phyloP scores from a whole-genome alignment of 2,329 filamentous ascomycete genomes.

The Onygenales sp. region DNA sequence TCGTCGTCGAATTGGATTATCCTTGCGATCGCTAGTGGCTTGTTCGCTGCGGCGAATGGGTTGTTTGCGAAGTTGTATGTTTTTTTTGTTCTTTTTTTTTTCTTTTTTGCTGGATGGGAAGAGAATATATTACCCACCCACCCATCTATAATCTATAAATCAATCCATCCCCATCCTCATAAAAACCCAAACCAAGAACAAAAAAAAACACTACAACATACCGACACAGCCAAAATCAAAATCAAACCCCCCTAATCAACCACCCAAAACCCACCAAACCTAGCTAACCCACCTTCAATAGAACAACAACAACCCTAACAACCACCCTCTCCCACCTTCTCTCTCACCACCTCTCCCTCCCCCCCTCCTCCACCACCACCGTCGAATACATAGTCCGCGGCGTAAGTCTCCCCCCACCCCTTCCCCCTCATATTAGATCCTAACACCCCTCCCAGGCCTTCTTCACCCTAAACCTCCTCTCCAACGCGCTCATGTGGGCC shows the following conservation, averaged over 20 bases:
- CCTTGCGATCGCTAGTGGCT: slow-evolving; percentile 51
- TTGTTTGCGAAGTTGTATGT: slow-evolving; percentile 57
- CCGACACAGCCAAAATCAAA: not conserved
- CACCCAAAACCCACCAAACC: not conserved
- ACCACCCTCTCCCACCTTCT: slow-evolving; percentile 41
- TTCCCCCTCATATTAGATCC: not conserved
- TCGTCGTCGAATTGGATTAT: slow-evolving; percentile 36
- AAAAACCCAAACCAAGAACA: not conserved
- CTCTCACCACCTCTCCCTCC: slow-evolving; percentile 36
- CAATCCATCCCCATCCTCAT: no score
- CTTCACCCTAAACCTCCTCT: slow-evolving; percentile 52
- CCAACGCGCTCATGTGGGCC: slow-evolving; percentile 57
- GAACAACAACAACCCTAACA: slow-evolving; percentile 53
- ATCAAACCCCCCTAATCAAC: not conserved
- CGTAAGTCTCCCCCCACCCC: slow-evolving; percentile 30
- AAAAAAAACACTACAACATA: no score
- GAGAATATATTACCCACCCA: not conserved
- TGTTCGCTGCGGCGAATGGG: slow-evolving; percentile 55
- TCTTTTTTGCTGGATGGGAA: not conserved
- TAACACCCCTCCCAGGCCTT: slow-evolving; percentile 37
- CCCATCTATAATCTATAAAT: no score
- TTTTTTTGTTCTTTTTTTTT: not conserved
- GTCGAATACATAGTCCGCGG: slow-evolving; percentile 44
- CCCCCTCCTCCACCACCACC: slow-evolving; percentile 30
- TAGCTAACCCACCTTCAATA: slow-evolving; percentile 17